Evolutionary conservation across 208 protist genomes (phyloP).

Genomic region (Leishmania arabica): DNA sequence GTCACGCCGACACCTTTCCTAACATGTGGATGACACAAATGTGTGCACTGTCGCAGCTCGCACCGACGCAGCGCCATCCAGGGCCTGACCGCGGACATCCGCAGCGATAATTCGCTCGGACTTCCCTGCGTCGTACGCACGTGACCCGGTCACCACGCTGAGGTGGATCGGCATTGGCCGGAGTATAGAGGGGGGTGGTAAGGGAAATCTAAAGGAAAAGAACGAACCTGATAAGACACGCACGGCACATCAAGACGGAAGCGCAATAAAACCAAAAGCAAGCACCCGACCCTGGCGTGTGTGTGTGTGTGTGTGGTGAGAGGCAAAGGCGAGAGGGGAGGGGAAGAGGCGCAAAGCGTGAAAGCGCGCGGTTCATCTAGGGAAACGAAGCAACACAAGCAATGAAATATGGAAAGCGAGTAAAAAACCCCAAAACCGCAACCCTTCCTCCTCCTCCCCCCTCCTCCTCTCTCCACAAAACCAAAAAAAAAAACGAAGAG

Average conservation of each 20-base stretch:
- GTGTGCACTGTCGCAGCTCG: background rate
- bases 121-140: background rate
- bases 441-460: too few relatives aligned
- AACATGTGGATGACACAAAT: background rate
- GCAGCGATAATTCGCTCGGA: background rate
- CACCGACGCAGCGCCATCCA: background rate
- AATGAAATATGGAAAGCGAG: too few relatives aligned
- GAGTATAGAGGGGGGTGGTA: background rate
- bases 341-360: background rate
- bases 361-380: background rate
- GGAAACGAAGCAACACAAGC: background rate
- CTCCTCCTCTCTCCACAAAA: too few relatives aligned
- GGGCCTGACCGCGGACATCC: background rate
- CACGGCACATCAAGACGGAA: background rate
- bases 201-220: slow-evolving; percentile 5
- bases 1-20: background rate
- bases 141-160: too few relatives aligned
- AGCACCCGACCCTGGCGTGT: background rate
- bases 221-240: background rate
- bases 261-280: too few relatives aligned
- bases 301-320: too few relatives aligned
- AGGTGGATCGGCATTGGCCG: background rate
- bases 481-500: too few relatives aligned
- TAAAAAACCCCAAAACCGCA: too few relatives aligned
- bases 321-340: background rate